A percentile compares a stretch with the other conserved stretches of the same genome.
Conservation (phyloP, 179 eudicot genomes). For the Beta lomatogona region DNA sequence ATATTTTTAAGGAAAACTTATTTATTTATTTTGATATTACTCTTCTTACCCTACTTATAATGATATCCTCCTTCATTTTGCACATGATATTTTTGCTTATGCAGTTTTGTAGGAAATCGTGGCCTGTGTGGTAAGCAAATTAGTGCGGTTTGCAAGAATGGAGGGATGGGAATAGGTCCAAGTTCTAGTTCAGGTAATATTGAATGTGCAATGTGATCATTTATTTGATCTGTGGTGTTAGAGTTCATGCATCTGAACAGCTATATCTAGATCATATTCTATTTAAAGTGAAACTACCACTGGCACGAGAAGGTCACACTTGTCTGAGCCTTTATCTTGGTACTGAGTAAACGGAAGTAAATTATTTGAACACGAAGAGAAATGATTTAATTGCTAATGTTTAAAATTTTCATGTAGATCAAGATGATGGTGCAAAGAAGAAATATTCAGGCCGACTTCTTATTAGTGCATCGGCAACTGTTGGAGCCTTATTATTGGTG, state of each 20-base stretch:
- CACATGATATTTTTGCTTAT: not conserved
- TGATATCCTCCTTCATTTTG: not conserved
- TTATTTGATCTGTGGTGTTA: not conserved
- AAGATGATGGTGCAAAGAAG: constrained; percentile 53
- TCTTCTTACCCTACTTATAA: not conserved
- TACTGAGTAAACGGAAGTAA: no score
- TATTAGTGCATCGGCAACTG: constrained; percentile 92
- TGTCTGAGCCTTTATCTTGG: not conserved
- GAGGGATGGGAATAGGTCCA: constrained; percentile 41
- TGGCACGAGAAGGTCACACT: not conserved
- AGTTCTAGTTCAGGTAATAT: constrained; percentile 57
- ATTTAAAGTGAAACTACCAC: not conserved
- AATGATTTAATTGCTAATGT: not conserved
- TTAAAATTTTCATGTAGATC: constrained; percentile 31
- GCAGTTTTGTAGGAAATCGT: constrained; percentile 84
- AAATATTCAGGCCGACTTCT: constrained; percentile 76
- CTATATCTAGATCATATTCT: not conserved
- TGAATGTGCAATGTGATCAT: constrained; percentile 4
- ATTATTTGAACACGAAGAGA: not conserved
- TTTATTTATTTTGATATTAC: not conserved
- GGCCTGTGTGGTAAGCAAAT: constrained; percentile 83
- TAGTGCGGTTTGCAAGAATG: constrained; percentile 49
- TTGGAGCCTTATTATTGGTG: constrained; percentile 92
- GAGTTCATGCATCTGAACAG: not conserved
- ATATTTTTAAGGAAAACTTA: not conserved